Evolutionary conservation across 257 asterid species (phyloP).

Genomic region (Plantago ovata): DNA sequence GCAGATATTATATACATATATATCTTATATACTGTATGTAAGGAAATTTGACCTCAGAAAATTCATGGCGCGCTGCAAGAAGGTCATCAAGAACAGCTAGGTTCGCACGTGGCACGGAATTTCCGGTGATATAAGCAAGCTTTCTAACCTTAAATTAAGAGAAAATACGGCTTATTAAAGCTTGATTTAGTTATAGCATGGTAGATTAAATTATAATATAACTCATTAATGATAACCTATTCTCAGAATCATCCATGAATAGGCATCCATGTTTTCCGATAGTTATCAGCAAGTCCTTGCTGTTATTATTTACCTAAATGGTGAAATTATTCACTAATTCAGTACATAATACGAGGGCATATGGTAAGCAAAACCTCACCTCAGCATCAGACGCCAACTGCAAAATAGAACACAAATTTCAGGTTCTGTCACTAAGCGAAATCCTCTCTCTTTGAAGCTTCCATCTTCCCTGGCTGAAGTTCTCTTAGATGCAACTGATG

Average conservation of each 20-base stretch:
- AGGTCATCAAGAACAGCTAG: conserved; percentile 80
- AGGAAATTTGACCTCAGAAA: conserved; percentile 65
- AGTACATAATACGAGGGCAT: conserved; percentile 1
- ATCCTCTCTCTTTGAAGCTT: conserved; percentile 56
- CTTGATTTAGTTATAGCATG: too few relatives aligned
- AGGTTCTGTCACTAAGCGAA: conserved; percentile 71
- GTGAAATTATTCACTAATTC: too few relatives aligned
- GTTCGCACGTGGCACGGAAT: conserved; percentile 79
- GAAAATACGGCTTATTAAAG: conserved; percentile 14
- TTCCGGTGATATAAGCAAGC: conserved; percentile 72
- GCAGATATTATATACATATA: too few relatives aligned
- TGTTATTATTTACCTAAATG: conserved; percentile 14
- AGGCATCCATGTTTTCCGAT: neutral
- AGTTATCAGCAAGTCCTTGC: conserved; percentile 8
- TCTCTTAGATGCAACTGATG: conserved; percentile 34
- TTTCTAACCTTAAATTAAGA: conserved; percentile 65
- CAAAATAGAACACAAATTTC: conserved; percentile 61
- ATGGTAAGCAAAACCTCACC: conserved; percentile 53
- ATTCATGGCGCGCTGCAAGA: conserved; percentile 84
- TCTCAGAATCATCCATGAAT: neutral
- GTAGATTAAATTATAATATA: neutral
- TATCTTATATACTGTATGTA: too few relatives aligned
- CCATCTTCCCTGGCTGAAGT: conserved; percentile 26
- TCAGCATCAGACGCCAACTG: conserved; percentile 75
- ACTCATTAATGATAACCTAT: neutral